Evolutionary conservation across 1,139 yeast genomes (phyloP), one percentile per base, ranked within the genome.

Genomic region (Yamadazyma oceani): DNA sequence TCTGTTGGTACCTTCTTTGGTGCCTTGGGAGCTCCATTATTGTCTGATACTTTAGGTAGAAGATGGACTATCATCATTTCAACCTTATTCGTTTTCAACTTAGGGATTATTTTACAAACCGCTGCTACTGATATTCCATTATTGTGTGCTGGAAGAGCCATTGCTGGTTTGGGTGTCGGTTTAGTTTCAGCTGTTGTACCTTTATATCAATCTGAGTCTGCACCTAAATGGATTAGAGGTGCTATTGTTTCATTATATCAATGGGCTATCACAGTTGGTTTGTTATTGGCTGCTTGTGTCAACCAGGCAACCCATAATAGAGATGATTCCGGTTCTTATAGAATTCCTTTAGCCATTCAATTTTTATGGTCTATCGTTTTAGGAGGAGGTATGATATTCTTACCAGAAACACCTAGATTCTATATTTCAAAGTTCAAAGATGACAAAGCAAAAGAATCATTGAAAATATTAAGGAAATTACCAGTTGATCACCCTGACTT

Each of bases 371-470:
- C 69, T 29, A 41, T 61, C 9, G 49, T 75, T 19, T 64, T 72
- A 48, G 59, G 66, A 17, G 38, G 51, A 26, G 90, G 85, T 57
- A 75, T 83, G 78, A 50, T 70, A 36, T 66, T 73, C 21, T 75
- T 82, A 62, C 94, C 94, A 41, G 94, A 85, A 62, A 80, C 92
- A 30, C 89, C 94, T 49, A 75, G 94, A 64, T 85, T 63, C 63
- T 72, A 75, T 56, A 73, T 82, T 44, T 75, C 78, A 46, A 64
- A 57, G 35, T 78, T 72, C 43, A 63, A 64, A 42, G 61, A 76
- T 37, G 85, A 71, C 17, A 75, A 73, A 38, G 92, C 92, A 23
- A 74, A 55, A 46, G 46, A 53, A 8, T 60, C 69, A n/a, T 57
- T 64, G 47, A 33, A 51, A 17, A 54, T 50, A 40, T 58, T 64